These are phyloP conservation scores for Phtheirospermum japonicum DNA, from an alignment of 257 asterid species.

Conservation along the genomic window DNA sequence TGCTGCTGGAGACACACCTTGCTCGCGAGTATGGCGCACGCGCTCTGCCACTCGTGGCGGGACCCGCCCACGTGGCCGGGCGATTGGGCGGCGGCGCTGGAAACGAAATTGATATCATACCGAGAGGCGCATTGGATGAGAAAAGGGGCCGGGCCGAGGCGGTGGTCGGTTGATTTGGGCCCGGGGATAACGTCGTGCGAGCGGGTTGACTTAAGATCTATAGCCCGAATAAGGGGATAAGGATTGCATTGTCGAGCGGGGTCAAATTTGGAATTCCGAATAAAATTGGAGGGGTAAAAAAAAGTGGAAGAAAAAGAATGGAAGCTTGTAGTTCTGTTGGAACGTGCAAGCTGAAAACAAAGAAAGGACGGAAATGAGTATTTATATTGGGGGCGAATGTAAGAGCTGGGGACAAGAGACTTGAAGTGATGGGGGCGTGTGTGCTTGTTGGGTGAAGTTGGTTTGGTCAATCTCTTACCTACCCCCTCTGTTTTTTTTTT, in stretches of 20 bases:
- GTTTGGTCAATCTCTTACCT: conserved; percentile 36
- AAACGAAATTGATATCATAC: conserved; percentile 26
- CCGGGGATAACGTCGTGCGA: conserved; percentile 22
- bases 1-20: conserved; percentile 71
- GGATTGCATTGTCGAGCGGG: conserved; percentile 30
- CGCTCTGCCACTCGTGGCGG: conserved; percentile 80
- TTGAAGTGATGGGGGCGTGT: not conserved
- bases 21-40: conserved; percentile 73
- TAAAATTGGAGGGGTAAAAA: not conserved
- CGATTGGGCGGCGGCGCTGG: not conserved
- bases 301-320: not conserved
- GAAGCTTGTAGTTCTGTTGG: conserved; percentile 20
- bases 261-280: not conserved
- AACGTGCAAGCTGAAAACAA: conserved; percentile 25
- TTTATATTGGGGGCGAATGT: conserved; percentile 20
- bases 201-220: conserved; percentile 33
- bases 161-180: conserved; percentile 22
- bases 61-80: conserved; percentile 32
- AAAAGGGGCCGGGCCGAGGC: conserved; percentile 23
- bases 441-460: conserved; percentile 8
- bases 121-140: conserved; percentile 34
- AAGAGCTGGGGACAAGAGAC: not conserved
- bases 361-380: not conserved
- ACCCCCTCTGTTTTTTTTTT: not conserved
- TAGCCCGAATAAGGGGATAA: conserved; percentile 28